Evolutionary conservation across 495 filamentous ascomycete species (phyloP).

Genomic region (Podospora appendiculata): DNA sequence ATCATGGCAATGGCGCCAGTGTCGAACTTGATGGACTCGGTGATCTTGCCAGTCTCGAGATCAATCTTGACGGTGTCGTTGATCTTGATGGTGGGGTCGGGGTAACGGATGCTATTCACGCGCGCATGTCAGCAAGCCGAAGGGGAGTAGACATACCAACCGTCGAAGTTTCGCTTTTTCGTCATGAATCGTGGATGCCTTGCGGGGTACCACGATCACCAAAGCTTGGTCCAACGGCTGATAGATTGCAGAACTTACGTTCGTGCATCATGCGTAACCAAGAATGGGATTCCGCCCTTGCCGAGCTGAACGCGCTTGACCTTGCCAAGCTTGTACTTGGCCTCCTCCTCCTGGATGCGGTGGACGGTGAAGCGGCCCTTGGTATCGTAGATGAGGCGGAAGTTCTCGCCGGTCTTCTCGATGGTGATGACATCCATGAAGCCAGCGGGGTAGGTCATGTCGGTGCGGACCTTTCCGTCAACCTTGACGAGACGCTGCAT

Average conservation of each 20-base stretch:
- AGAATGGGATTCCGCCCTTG: conserved; percentile 99
- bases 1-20: conserved; percentile 96
- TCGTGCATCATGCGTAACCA: conserved; percentile 99
- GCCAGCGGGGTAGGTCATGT: conserved; percentile 92
- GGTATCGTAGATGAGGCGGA: conserved; percentile 99
- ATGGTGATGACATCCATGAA: conserved; percentile 99
- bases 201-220: conserved; percentile 46
- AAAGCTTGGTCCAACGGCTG: conserved; percentile 99
- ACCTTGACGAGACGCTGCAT: conserved; percentile 99
- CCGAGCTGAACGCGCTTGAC: conserved; percentile 99
- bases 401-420: conserved; percentile 99
- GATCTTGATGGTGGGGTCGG: conserved; percentile 94
- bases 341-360: conserved; percentile 96
- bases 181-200: conserved; percentile 6
- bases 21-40: conserved; percentile 94
- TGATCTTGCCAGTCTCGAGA: conserved; percentile 91
- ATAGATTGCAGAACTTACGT: conserved; percentile 97
- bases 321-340: conserved; percentile 98
- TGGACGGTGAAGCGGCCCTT: conserved; percentile 99
- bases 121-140: conserved; percentile 29
- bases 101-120: conserved; percentile 83
- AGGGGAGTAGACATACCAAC: conserved; percentile 36
- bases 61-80: conserved; percentile 99
- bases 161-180: conserved; percentile 25
- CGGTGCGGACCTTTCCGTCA: conserved; percentile 98